Evolutionary conservation across 164 flowering plant species (phyloP), one percentile per base, ranked within the genome.

Genomic region (Tetrastigma voinierianum): DNA sequence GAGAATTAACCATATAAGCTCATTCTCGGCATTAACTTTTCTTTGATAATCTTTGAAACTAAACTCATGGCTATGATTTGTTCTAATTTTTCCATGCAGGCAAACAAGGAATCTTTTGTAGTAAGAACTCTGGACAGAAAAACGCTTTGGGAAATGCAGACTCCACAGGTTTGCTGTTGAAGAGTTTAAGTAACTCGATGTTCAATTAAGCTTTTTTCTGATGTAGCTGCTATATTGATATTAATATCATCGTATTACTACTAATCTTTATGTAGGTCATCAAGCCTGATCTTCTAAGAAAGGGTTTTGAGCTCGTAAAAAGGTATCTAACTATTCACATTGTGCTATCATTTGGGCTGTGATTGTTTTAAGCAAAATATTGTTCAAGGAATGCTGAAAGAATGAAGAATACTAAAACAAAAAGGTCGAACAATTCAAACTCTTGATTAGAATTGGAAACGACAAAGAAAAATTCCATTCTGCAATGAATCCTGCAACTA

Each of bases 141-240:
- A 76, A 90, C 92, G 5, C 93, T 91, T 24, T 91, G 97, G 98
- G 98, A 95, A 80, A 91, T 95, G 93, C 98, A 95, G 75, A 95
- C 98, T 13, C 97, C 98, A 11, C 97, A 95, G 91, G 97, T 89
- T 62, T 52, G 1, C 16, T 51, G 52, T 46, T 55, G 49, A 48
- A 54, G 53, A 45, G 23, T 32, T 32, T 32, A 32, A 32, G 17
- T 0, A 25, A 7, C 18, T 59, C 12, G 10, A 21, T 59, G 25
- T 24, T 16, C 17, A 21, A 14, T 24, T 1, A 18, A 32, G 46
- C 25, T 3, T 16, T 14, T 44, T 60, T 8, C 18, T 19, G 10
- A 48, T 7, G 13, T 20, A 17, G 44, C 51, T 60, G 32, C 10
- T 59, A 2, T 23, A 17, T 12, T 16, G 40, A 19, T 24, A 55